Percentiles rank a stretch among this genome's conserved stretches.
phyloP scores from a whole-genome alignment of 495 filamentous ascomycete species.

The Hypoxylon lienhwacheense region DNA sequence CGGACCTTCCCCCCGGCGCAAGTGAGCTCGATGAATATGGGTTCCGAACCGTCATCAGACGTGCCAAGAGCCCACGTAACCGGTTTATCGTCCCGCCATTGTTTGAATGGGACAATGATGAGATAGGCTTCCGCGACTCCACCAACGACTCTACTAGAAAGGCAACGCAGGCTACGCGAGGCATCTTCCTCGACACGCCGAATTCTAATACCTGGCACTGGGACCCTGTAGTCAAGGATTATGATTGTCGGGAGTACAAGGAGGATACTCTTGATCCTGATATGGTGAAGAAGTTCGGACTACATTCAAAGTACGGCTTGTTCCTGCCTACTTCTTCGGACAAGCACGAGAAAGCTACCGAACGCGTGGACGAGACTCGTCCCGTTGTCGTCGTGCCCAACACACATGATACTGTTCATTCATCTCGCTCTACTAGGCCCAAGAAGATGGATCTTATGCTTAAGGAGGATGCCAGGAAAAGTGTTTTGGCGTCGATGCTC shows the following conservation, averaged over 20 bases:
- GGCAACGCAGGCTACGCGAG: slow-evolving; percentile 44
- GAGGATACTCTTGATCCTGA: slow-evolving; percentile 46
- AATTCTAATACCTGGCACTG: slow-evolving; percentile 47
- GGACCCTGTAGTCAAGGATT: slow-evolving; percentile 46
- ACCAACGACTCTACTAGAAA: slow-evolving; percentile 48
- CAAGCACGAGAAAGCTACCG: slow-evolving; percentile 39
- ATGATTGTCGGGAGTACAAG: slow-evolving; percentile 46
- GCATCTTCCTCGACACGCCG: slow-evolving; percentile 45
- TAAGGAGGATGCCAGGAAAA: slow-evolving; percentile 22
- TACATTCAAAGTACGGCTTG: slow-evolving; percentile 50
- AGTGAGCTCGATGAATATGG: slow-evolving; percentile 46
- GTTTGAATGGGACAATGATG: slow-evolving; percentile 44
- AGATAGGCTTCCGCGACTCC: slow-evolving; percentile 56
- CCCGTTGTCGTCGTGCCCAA: slow-evolving; percentile 44
- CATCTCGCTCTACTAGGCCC: slow-evolving; percentile 45
- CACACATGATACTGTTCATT: slow-evolving; percentile 37
- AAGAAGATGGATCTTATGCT: slow-evolving; percentile 40
- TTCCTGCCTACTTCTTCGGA: slow-evolving; percentile 45
- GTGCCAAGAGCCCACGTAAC: slow-evolving; percentile 42
- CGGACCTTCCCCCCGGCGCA: slow-evolving; percentile 44
- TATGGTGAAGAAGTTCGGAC: slow-evolving; percentile 44
- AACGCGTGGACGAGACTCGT: slow-evolving; percentile 39
- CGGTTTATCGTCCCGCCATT: slow-evolving; percentile 47
- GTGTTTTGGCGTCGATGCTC: slow-evolving; percentile 25
- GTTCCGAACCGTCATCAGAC: slow-evolving; percentile 43